Conservation (phyloP, 257 asterid genomes). For the Scutellaria barbata region DNA sequence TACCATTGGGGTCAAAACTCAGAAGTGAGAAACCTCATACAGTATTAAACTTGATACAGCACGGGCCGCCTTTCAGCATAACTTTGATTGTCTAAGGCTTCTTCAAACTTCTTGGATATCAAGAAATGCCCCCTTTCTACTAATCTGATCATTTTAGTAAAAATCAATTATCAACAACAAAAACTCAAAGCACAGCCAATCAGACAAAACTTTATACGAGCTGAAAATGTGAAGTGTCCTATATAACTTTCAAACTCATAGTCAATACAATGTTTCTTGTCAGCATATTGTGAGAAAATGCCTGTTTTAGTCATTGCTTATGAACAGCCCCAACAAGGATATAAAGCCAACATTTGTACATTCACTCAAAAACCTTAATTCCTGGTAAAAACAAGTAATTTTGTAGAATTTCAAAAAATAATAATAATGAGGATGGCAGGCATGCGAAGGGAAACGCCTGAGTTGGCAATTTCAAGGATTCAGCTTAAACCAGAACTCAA, state of each 20-base stretch:
- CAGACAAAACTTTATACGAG: conserved; percentile 5
- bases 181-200: conserved; percentile 17
- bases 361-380: too few species aligned
- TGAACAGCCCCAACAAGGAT: too few species aligned
- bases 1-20: conserved; percentile 31
- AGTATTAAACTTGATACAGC: conserved; percentile 23
- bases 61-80: conserved; percentile 21
- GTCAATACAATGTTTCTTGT: neutral
- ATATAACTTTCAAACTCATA: neutral
- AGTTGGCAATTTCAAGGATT: conserved; percentile 12
- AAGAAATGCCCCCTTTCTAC: conserved; percentile 23
- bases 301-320: neutral
- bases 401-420: too few species aligned
- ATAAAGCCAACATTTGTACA: too few species aligned
- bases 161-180: conserved; percentile 13
- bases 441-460: too few species aligned
- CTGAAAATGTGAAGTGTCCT: conserved; percentile 10
- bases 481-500: conserved; percentile 28
- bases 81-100: conserved; percentile 21
- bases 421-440: too few species aligned
- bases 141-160: conserved; percentile 38
- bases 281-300: neutral
- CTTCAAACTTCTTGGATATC: conserved; percentile 24
- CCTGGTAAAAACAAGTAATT: too few species aligned
- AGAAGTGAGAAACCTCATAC: conserved; percentile 23